phyloP scores from a whole-genome alignment of 2,329 filamentous ascomycete species.

The Beauveria sp. region DNA sequence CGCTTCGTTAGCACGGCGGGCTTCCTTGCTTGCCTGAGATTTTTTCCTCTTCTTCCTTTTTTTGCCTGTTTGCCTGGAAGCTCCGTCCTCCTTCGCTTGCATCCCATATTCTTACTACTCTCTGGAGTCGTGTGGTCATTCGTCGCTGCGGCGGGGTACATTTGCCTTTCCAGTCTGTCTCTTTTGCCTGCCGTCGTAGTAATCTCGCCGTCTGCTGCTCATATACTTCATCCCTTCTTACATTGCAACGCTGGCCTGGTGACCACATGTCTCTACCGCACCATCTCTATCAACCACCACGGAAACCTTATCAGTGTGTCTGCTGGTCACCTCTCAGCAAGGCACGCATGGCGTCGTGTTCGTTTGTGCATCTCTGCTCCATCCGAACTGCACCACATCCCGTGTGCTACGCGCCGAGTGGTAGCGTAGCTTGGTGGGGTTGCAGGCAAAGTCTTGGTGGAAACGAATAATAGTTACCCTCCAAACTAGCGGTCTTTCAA shows the following conservation, averaged over 20 bases:
- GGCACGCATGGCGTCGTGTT: not conserved
- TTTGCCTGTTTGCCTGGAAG: not conserved
- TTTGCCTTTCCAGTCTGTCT: not conserved
- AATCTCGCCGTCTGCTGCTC: not conserved
- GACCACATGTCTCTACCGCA: slow-evolving; percentile 2
- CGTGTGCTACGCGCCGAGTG: not conserved
- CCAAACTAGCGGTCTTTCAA: not conserved
- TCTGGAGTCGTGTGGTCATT: not conserved
- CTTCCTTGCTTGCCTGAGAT: not conserved
- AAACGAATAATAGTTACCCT: not conserved
- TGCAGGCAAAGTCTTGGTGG: not conserved
- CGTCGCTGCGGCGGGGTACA: not conserved
- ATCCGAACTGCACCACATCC: not conserved
- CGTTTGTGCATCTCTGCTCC: not conserved
- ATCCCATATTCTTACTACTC: not conserved
- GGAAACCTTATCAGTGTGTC: not conserved
- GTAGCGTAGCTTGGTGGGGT: not conserved
- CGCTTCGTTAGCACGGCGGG: not conserved
- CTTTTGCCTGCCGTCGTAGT: not conserved
- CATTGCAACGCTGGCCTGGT: not conserved
- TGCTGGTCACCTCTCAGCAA: not conserved
- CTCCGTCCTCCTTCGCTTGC: not conserved
- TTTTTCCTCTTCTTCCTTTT: not conserved
- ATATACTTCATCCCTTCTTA: not conserved
- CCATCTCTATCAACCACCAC: not conserved